phyloP scores from a whole-genome alignment of 331 rosid species.

The Erythrophleum ivorense region DNA sequence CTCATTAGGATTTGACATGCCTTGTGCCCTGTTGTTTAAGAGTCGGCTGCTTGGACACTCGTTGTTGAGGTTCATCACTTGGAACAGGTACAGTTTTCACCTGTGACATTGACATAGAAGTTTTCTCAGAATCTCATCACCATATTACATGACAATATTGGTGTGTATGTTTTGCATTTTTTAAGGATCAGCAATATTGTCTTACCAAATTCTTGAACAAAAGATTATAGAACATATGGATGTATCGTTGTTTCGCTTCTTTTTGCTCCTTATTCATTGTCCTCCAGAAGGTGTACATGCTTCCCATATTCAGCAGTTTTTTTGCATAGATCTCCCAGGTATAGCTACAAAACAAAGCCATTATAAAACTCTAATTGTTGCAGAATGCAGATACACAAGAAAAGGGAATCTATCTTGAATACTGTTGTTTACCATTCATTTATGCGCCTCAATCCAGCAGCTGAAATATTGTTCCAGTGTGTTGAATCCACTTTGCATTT shows the following conservation, averaged over 20 bases:
- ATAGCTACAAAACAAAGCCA: constrained; percentile 58
- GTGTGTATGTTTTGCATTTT: background rate
- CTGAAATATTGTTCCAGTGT: constrained; percentile 63
- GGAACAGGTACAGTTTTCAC: constrained; percentile 66
- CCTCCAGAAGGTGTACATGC: constrained; percentile 79
- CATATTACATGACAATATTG: constrained; percentile 10
- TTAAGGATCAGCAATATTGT: background rate
- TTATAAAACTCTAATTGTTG: background rate
- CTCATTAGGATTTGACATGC: constrained; percentile 47
- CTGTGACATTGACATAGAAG: constrained; percentile 51
- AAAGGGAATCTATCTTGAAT: background rate
- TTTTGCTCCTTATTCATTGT: constrained; percentile 74
- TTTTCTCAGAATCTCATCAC: background rate
- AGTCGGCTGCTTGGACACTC: constrained; percentile 40
- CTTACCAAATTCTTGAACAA: constrained; percentile 72
- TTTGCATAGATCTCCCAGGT: constrained; percentile 95
- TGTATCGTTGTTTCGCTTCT: constrained; percentile 84
- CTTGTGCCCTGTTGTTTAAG: constrained; percentile 50
- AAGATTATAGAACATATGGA: constrained; percentile 81
- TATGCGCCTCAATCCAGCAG: constrained; percentile 70
- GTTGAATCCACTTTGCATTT: constrained; percentile 64
- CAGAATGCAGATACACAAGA: background rate
- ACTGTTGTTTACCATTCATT: constrained; percentile 70
- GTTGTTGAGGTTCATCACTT: constrained; percentile 56
- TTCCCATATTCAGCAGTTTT: constrained; percentile 80